These are phyloP conservation scores for Talaromyces thailandensis DNA, from an alignment of 495 filamentous ascomycete species.

Conservation along the genomic window DNA sequence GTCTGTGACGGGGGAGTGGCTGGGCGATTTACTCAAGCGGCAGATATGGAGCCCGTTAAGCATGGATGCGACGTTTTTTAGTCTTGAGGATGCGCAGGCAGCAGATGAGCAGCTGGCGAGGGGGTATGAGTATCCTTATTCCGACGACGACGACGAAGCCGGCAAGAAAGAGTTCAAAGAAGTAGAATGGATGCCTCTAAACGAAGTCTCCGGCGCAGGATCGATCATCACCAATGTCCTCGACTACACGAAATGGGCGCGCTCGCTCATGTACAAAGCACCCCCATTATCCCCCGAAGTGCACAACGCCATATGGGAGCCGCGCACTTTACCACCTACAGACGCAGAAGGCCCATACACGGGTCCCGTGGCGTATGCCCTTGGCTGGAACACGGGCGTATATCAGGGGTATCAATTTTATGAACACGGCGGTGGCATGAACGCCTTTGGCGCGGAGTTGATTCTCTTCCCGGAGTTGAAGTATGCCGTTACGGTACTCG, in stretches of 20 bases:
- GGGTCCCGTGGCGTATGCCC: conserved; percentile 26
- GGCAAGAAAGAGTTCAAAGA: conserved; percentile 4
- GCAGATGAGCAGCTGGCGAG: conserved; percentile 1
- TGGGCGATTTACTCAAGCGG: conserved; percentile 27
- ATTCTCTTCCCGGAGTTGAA: conserved; percentile 32
- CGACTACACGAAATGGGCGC: conserved; percentile 43
- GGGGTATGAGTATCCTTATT: conserved; percentile 6
- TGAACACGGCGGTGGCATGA: conserved; percentile 31
- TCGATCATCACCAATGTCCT: conserved; percentile 35
- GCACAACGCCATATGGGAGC: conserved; percentile 6
- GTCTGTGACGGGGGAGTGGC: conserved; percentile 17
- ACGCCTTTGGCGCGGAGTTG: conserved; percentile 34
- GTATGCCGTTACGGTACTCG: conserved; percentile 33
- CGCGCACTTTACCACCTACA: conserved; percentile 8
- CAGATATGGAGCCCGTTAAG: conserved; percentile 37
- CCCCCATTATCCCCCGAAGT: conserved; percentile 7
- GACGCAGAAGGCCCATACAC: conserved; percentile 8
- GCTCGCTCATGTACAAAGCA: conserved; percentile 16
- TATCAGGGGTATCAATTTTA: conserved; percentile 33
- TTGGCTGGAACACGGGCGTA: conserved; percentile 31
- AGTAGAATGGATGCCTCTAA: conserved; percentile 13
- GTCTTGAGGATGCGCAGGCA: conserved; percentile 13
- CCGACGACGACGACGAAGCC: conserved; percentile 2
- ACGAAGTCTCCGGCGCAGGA: conserved; percentile 34
- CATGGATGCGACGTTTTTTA: conserved; percentile 40